A percentile compares a stretch with the other conserved stretches of the same genome.
These are phyloP conservation scores for Beta lomatogona DNA, from an alignment of 179 eudicot genomes.

Conservation along the genomic window DNA sequence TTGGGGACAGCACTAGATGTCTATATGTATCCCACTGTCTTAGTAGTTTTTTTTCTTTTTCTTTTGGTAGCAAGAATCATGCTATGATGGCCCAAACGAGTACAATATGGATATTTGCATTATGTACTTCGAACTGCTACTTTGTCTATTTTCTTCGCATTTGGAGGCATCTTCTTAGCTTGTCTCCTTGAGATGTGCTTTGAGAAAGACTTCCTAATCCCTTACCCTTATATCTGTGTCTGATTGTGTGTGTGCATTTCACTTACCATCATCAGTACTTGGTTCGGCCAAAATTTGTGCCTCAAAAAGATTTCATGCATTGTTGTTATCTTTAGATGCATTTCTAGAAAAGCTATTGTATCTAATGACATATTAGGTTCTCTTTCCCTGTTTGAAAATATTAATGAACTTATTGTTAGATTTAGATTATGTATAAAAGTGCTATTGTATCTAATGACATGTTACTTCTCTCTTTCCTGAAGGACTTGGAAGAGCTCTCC, in stretches of 20 bases:
- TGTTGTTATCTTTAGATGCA: not conserved
- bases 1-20: not conserved
- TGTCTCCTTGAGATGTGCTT: not conserved
- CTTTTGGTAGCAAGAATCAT: not conserved
- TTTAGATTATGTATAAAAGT: constrained; percentile 1
- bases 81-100: not conserved
- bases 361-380: not conserved
- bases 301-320: not conserved
- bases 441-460: constrained; percentile 6
- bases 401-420: not conserved
- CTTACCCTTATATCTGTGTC: not conserved
- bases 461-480: constrained; percentile 15
- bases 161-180: not conserved
- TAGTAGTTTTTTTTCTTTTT: not conserved
- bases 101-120: not conserved
- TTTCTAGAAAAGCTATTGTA: not conserved
- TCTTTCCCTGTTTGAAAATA: not conserved
- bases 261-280: not conserved
- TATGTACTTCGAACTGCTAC: not conserved
- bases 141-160: constrained; percentile 14
- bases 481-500: constrained; percentile 66
- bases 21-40: not conserved
- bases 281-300: not conserved
- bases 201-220: not conserved
- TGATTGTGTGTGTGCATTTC: not conserved